Percentiles rank a stretch among this genome's conserved stretches.
Conservation (phyloP, 148 eudicot species). For the Oxyria digyna region DNA sequence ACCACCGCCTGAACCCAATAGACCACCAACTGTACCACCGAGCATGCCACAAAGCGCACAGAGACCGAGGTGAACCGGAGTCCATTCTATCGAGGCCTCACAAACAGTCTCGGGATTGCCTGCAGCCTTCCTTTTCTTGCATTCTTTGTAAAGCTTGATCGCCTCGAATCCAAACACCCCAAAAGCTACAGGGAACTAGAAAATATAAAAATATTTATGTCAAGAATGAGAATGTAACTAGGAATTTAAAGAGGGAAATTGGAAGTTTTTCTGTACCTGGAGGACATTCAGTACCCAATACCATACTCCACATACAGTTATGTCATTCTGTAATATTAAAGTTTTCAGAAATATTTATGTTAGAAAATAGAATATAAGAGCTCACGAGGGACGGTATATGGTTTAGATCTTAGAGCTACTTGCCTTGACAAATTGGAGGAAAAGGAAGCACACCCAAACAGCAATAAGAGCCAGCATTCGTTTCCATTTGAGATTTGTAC, state of each 20-base stretch:
- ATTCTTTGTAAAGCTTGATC: slow-evolving; percentile 52
- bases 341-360: background rate
- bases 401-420: slow-evolving; percentile 13
- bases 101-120: slow-evolving; percentile 66
- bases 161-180: slow-evolving; percentile 64
- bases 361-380: background rate
- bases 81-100: slow-evolving; percentile 82
- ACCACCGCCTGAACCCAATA: slow-evolving; percentile 96
- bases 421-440: slow-evolving; percentile 83
- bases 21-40: slow-evolving; percentile 96
- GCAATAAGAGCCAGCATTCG: slow-evolving; percentile 36
- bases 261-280: slow-evolving; percentile 43
- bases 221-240: background rate
- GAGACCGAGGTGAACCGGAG: slow-evolving; percentile 42
- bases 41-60: slow-evolving; percentile 83
- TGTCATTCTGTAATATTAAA: slow-evolving; percentile 41
- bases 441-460: slow-evolving; percentile 60
- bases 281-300: slow-evolving; percentile 66
- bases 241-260: background rate
- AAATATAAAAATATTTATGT: slow-evolving; percentile 5
- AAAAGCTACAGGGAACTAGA: slow-evolving; percentile 68
- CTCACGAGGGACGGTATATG: background rate
- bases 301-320: slow-evolving; percentile 43
- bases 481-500: slow-evolving; percentile 52
- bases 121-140: slow-evolving; percentile 41